These are phyloP conservation scores for Hyaloscypha bicolor DNA, from an alignment of 495 filamentous ascomycete genomes.

Conservation along the genomic window DNA sequence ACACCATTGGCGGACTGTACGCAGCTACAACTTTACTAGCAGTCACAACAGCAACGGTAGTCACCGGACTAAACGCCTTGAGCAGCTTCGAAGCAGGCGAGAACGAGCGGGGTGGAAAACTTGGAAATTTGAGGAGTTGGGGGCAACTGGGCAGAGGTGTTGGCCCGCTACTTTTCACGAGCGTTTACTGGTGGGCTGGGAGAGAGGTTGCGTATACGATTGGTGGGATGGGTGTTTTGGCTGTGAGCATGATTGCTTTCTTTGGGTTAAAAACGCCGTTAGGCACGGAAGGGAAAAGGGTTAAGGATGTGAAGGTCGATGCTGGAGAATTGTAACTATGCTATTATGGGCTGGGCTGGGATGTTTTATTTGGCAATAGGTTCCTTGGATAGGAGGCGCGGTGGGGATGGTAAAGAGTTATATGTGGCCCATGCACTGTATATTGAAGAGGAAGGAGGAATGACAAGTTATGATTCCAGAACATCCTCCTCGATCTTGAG, in stretches of 20 bases:
- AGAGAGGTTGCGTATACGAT: conserved; percentile 79
- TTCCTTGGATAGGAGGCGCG: not conserved
- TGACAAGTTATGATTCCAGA: too few species aligned
- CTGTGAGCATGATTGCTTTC: conserved; percentile 71
- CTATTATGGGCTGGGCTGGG: not conserved
- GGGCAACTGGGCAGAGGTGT: conserved; percentile 86
- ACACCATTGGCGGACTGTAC: conserved; percentile 70
- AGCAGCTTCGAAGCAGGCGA: conserved; percentile 85
- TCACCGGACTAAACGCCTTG: conserved; percentile 89
- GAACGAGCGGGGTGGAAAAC: conserved; percentile 78
- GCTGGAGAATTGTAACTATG: conserved; percentile 16
- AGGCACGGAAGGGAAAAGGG: conserved; percentile 24
- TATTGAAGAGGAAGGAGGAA: too few species aligned
- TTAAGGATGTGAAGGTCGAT: conserved; percentile 28
- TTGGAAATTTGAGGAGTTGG: conserved; percentile 81
- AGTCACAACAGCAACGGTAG: conserved; percentile 88
- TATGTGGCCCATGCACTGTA: too few species aligned
- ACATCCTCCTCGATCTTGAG: too few species aligned
- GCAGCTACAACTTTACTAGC: conserved; percentile 79
- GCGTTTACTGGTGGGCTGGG: conserved; percentile 99
- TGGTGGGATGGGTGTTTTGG: conserved; percentile 78
- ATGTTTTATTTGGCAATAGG: not conserved
- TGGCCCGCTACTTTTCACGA: conserved; percentile 88
- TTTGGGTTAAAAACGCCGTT: conserved; percentile 58
- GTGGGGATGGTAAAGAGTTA: not conserved